phyloP scores from a whole-genome alignment of 2,329 filamentous ascomycete species.

The Penicillium decumbens region DNA sequence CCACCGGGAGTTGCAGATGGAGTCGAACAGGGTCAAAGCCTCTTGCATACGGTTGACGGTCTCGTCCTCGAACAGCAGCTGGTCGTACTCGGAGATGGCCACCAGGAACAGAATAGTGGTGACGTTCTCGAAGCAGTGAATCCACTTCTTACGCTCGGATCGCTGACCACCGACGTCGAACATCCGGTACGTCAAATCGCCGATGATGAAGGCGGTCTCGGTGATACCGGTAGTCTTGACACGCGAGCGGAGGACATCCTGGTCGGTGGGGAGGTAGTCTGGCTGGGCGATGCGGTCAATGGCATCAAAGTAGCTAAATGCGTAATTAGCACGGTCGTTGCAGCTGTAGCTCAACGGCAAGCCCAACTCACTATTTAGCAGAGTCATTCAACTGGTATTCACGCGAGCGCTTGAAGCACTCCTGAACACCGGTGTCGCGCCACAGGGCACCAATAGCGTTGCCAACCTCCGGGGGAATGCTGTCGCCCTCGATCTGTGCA shows the following conservation, averaged over 20 bases:
- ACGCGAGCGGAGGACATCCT: conserved; percentile 91
- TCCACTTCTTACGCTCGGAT: conserved; percentile 98
- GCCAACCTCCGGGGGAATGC: conserved; percentile 88
- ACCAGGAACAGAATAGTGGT: conserved; percentile 95
- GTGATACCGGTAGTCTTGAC: conserved; percentile 98
- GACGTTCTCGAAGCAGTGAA: conserved; percentile 97
- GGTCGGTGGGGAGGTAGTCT: conserved; percentile 91
- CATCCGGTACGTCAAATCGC: conserved; percentile 92
- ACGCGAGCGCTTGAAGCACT: conserved; percentile 90
- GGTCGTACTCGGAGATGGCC: conserved; percentile 95
- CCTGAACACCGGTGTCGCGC: conserved; percentile 87
- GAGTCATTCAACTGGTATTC: conserved; percentile 97
- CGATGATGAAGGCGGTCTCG: conserved; percentile 92
- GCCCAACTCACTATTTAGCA: conserved; percentile 74
- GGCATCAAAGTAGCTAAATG: conserved; percentile 85
- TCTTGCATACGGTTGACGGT: conserved; percentile 78
- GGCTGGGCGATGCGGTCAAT: conserved; percentile 84
- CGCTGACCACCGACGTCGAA: conserved; percentile 95
- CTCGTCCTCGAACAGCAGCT: conserved; percentile 92
- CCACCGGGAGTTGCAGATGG: conserved; percentile 68
- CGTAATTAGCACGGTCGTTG: not conserved
- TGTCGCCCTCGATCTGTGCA: conserved; percentile 91
- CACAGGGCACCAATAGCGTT: conserved; percentile 87
- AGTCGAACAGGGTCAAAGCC: conserved; percentile 66
- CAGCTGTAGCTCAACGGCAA: not conserved